Base-by-base conservation (phyloP, 768 basidiomycete genomes). In the Lentinula aciculospora region DNA sequence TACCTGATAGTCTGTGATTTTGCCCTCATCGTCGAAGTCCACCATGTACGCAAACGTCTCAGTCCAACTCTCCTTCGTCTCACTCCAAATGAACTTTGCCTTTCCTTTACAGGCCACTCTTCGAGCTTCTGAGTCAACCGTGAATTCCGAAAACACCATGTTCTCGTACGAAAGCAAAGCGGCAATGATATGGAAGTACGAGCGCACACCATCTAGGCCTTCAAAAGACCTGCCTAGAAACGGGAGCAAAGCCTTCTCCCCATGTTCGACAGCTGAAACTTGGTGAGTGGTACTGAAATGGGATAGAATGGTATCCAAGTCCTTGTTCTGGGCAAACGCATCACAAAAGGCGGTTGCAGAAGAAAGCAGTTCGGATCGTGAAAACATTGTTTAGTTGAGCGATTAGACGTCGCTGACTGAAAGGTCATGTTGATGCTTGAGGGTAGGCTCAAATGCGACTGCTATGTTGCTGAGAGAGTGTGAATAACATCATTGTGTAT, bases 41-140 rank as follows among this genome's bases (percentile, higher is more conserved):
- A 87, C 67, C 17, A 79, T 72, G 62, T 86, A 86, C 8, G 73
- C 69, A 62, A 87, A 88, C 15, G 72, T 76, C 71, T 87, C 86
- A 27, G 81, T 69, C 85, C 86, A 87, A 48, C 73, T 74, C 65
- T 85, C 72, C 44, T 66, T 63, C 4, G 81, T 81, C 60, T 72
- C 69, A 57, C 64, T 66, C 85, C 86, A 86, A 2, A 76, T 81
- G 67, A 86, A 87, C 21, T 58, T 72, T 10, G 80, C 84, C 51
- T 58, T 67, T 5, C 84, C 86, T 64, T 77, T 82, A 56, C 79
- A 74, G 17, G 75, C 78, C n/a, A 82, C 84, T 66, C 76, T 81
- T 40, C 72, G 67, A 39, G 67, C 71, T 49, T 80, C 77, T 4
- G 65, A 45, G 63, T 87, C 86, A 36, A 86, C 75, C 51, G 81